These are phyloP conservation scores for Glarea lozoyensis DNA, from an alignment of 495 filamentous ascomycete species.

Conservation along the genomic window DNA sequence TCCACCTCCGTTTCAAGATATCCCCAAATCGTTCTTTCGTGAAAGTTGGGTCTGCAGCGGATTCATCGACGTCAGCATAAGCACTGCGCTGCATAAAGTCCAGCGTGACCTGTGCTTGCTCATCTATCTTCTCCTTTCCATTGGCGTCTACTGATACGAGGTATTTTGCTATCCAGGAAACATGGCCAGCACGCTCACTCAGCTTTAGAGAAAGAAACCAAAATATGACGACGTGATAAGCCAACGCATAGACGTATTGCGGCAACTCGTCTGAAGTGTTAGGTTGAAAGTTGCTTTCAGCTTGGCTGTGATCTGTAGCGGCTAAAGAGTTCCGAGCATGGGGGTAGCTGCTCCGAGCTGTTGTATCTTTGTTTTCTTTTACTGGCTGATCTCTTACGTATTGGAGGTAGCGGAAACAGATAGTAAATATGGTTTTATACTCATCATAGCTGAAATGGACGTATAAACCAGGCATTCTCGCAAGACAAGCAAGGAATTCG, in stretches of 20 bases:
- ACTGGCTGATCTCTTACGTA: constrained; percentile 41
- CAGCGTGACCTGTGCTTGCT: constrained; percentile 86
- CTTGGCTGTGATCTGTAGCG: constrained; percentile 7
- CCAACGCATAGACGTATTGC: constrained; percentile 85
- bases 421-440: constrained; percentile 85
- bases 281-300: constrained; percentile 25
- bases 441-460: constrained; percentile 81
- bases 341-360: constrained; percentile 12
- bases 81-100: constrained; percentile 93
- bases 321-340: constrained; percentile 7
- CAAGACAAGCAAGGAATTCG: constrained; percentile 82
- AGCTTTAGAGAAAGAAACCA: constrained; percentile 91
- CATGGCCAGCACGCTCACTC: constrained; percentile 70
- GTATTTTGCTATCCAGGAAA: constrained; percentile 86
- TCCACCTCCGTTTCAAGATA: constrained; percentile 68
- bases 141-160: constrained; percentile 64
- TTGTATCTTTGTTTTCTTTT: constrained; percentile 22
- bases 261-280: constrained; percentile 55
- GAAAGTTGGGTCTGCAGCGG: constrained; percentile 56
- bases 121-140: constrained; percentile 70
- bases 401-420: constrained; percentile 88
- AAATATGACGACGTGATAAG: constrained; percentile 91
- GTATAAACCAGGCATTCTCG: constrained; percentile 76
- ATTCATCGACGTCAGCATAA: constrained; percentile 74
- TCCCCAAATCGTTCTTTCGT: constrained; percentile 53